These are phyloP conservation scores for Fragaria nilgerrensis DNA, from an alignment of 306 rosid genomes.

Conservation along the genomic window DNA sequence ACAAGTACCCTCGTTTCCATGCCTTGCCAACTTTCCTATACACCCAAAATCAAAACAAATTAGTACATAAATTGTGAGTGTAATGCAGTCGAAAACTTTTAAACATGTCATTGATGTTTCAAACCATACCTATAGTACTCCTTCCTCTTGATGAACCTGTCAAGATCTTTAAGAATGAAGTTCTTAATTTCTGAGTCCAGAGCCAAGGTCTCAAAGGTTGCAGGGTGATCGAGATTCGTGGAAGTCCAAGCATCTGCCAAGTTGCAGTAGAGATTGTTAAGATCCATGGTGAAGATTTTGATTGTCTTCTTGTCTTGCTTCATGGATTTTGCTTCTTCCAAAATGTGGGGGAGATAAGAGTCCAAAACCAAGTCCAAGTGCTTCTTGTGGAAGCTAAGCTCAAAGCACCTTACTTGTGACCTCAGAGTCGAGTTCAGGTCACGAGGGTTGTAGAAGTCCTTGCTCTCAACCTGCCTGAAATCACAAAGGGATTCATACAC, in stretches of 20 bases:
- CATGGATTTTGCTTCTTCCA: constrained; percentile 36
- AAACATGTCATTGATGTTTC: background rate
- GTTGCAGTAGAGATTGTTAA: constrained; percentile 27
- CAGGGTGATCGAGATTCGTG: constrained; percentile 56
- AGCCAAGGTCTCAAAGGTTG: constrained; percentile 69
- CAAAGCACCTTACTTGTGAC: constrained; percentile 50
- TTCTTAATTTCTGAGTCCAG: constrained; percentile 42
- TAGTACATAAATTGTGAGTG: background rate
- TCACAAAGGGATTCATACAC: background rate
- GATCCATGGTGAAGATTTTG: constrained; percentile 50
- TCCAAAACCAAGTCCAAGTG: constrained; percentile 46
- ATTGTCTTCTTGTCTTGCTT: constrained; percentile 48
- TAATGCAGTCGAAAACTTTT: background rate
- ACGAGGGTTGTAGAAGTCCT: constrained; percentile 23
- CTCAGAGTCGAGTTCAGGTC: constrained; percentile 35
- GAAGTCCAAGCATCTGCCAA: constrained; percentile 41
- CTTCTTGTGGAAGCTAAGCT: constrained; percentile 57
- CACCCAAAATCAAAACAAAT: background rate
- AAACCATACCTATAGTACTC: constrained; percentile 39
- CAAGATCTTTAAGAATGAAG: constrained; percentile 47
- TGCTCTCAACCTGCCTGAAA: constrained; percentile 19
- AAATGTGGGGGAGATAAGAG: constrained; percentile 48
- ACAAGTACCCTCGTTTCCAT: constrained; percentile 78
- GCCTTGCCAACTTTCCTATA: constrained; percentile 63
- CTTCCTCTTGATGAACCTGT: constrained; percentile 53